A percentile compares a stretch with the other conserved stretches of the same genome.
Evolutionary conservation across 129 eudicot species (phyloP).

Genomic region (Apium graveolens): DNA sequence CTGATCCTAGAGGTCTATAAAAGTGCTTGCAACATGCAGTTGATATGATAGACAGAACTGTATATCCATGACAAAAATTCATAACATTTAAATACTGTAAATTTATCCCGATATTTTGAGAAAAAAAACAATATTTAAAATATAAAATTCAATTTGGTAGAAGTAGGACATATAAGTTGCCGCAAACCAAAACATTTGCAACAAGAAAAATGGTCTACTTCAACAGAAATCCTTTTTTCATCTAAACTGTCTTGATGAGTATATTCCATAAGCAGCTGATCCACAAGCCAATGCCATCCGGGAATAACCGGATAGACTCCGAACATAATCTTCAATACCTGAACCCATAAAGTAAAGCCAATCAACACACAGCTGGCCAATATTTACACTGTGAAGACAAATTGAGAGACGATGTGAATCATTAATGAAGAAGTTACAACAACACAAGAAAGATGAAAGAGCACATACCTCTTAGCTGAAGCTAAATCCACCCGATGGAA

Average conservation of each 20-base stretch:
- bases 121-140: not conserved
- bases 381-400: not conserved
- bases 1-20: too few species aligned
- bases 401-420: not conserved
- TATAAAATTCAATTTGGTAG: not conserved
- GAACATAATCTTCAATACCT: not conserved
- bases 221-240: not conserved
- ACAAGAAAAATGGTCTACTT: not conserved
- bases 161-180: not conserved
- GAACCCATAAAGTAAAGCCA: not conserved
- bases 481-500: conserved; percentile 29
- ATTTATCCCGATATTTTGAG: not conserved
- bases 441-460: not conserved
- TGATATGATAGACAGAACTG: not conserved
- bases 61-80: not conserved
- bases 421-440: not conserved
- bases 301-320: not conserved
- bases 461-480: conserved; percentile 13
- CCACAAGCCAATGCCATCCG: not conserved
- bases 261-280: not conserved
- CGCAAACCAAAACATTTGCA: not conserved
- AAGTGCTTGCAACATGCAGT: not conserved
- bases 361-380: too few species aligned
- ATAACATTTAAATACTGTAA: not conserved
- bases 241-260: not conserved